Base-by-base conservation (phyloP, 805 yeast genomes). In the Candida silvatica region DNA sequence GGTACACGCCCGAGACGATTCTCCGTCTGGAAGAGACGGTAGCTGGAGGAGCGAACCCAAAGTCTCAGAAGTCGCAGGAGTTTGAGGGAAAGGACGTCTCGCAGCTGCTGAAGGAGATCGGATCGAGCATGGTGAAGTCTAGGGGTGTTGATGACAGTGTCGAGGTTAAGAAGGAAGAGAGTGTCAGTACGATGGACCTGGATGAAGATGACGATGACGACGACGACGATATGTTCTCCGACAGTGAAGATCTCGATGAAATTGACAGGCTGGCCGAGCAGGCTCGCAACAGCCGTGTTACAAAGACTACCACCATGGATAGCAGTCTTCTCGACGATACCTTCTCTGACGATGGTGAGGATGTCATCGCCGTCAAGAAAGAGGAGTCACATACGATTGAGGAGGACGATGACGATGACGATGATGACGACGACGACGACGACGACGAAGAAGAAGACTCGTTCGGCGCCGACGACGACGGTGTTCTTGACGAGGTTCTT, bases 191-290 rank as follows among this genome's bases (percentile, higher is more conserved):
- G 8, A 27, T 17, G 14, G 12, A 12, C 12, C 5, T 19, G 11
- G 27, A 26, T 3, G 18, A 15, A n/a, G 6, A 3, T 5, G 32
- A 24, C 17, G 25, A 38, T 20, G 38, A 44, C 7, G 17, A 12
- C n/a, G 14, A 32, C 4, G 56, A 49, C 31, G 42, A 40, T 5
- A 52, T 58, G 30, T 46, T 52, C 26, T 59, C 54, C 17, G 35
- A 32, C 35, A 62, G 58, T 27, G 41, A 54, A 3, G 62, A 56
- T 35, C 36, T 51, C 46, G 50, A 44, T 23, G 61, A 53, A 27
- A 42, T 55, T 16, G 55, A 52, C 34, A 32, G 34, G 19, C 20
- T 44, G 9, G 39, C 47, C 5, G 17, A 24, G 11, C 38, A 32
- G 28, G 41, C 35, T 17, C 37, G 36, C 17, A 33, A 33, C 17